Evolutionary conservation across 768 basidiomycete genomes (phyloP).

Genomic region (Paxillus rubicundulus): DNA sequence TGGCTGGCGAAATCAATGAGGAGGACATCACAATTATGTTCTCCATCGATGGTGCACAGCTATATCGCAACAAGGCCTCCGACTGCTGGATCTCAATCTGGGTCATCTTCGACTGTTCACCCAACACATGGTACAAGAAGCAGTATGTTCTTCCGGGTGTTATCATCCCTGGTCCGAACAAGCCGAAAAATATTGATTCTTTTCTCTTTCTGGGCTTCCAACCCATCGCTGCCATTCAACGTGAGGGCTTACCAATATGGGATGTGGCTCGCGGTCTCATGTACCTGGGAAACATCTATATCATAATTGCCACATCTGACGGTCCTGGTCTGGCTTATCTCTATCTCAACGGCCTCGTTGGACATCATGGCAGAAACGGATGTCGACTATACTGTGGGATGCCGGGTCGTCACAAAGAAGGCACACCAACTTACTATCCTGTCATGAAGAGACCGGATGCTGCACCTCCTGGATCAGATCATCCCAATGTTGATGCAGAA

Average conservation of each 20-base stretch:
- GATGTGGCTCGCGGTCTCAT: constrained; percentile 8
- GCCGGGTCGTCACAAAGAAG: constrained; percentile 31
- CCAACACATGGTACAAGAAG: constrained; percentile 31
- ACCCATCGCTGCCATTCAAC: constrained; percentile 15
- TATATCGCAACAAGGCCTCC: constrained; percentile 33
- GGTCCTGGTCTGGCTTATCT: too few relatives aligned
- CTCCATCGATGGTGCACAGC: constrained; percentile 38
- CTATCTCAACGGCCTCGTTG: constrained; percentile 38
- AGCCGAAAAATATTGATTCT: constrained; percentile 31
- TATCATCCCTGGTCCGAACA: constrained; percentile 34
- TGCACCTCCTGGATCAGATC: constrained; percentile 16
- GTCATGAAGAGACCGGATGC: constrained; percentile 28
- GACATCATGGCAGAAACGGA: constrained; percentile 21
- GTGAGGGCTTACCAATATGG: constrained; percentile 20
- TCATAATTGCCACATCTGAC: constrained; percentile 29
- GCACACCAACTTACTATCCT: constrained; percentile 34
- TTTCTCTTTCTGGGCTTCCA: constrained; percentile 17
- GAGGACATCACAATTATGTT: constrained; percentile 32
- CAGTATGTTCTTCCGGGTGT: constrained; percentile 29
- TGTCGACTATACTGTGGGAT: constrained; percentile 30
- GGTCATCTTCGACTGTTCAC: constrained; percentile 34
- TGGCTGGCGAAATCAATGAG: background rate
- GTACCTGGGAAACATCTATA: constrained; percentile 10
- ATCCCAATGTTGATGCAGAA: constrained; percentile 21
- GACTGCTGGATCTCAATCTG: constrained; percentile 34